Evolutionary conservation across 768 basidiomycete genomes (phyloP), one percentile per base, ranked within the genome.

Genomic region (Suillus bovinus): DNA sequence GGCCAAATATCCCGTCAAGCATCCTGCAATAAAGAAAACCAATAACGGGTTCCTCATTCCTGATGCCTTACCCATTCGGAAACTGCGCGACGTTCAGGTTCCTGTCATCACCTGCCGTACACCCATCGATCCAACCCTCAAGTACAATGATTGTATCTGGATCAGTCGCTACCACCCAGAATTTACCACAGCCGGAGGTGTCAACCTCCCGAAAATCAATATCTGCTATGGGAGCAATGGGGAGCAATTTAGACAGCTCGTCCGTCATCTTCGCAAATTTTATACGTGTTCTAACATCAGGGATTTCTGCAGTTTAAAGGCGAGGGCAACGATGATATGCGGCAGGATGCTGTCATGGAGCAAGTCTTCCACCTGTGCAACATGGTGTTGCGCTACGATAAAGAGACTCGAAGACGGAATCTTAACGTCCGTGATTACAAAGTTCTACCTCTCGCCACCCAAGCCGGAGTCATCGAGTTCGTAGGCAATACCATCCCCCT

Each of bases 331-430:
- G 97, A 99, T 67, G 97, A 99, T 69, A 73, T 97, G 52, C 88
- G 97, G 44, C 97, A 99, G 75, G 97, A 99, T 71, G 96, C 96
- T 1, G 94, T 99, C 58, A 98, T 99, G 96, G 94, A 98, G 70
- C 97, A 99, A 75, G 94, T 97, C 2, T 99, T 99, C 69, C 86
- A 86, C 22, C 81, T 99, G 22, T 90, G 95, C 61, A 98, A 99
- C 65, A 76, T 82, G 10, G 82, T 98, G 2, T 82, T 99, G 17
- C 70, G 70, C 2, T 80, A 80, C 20, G 94, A 99, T 72, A 81
- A 87, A 36, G 87, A 91, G 68, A 94, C 95, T 0, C 81, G 82
- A 58, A 82, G 84, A 58, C 87, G 97, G 11, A 77, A 85, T 44
- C 79, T 99, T 27, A 78, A 79, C 46, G 86, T 97, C 60, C 83